Conservation (phyloP, 768 basidiomycete species). For the Mrakia gelida region DNA sequence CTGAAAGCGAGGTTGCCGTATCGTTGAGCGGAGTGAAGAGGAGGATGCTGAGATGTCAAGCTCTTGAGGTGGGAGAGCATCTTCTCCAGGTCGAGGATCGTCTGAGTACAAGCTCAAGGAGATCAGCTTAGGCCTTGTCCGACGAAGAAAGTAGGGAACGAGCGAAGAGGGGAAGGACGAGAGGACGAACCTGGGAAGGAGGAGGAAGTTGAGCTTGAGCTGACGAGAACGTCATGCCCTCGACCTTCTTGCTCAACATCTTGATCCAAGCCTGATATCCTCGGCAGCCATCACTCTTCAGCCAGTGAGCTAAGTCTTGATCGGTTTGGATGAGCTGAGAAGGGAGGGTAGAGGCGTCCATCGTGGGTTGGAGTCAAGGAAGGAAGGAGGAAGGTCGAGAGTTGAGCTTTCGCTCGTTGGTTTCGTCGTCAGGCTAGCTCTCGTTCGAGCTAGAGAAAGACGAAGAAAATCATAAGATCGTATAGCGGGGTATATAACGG, state of each 20-base stretch:
- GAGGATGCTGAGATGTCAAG: conserved; percentile 81
- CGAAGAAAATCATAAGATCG: not conserved
- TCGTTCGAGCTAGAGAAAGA: not conserved
- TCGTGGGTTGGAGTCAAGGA: not conserved
- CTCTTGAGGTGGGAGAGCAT: conserved; percentile 63
- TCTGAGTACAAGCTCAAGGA: conserved; percentile 35
- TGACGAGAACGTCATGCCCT: not conserved
- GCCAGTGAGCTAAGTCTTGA: conserved; percentile 28
- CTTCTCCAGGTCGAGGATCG: conserved; percentile 47
- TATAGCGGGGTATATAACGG: not conserved
- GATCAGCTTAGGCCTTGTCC: not conserved
- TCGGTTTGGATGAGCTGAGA: conserved; percentile 27
- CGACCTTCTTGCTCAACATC: conserved; percentile 6
- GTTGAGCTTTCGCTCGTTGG: not conserved
- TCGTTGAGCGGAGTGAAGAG: conserved; percentile 66
- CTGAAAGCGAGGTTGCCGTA: conserved; percentile 91
- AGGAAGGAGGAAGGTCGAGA: not conserved
- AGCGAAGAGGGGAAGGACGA: not conserved
- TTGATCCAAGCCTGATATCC: conserved; percentile 22
- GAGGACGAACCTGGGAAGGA: not conserved
- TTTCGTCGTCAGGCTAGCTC: not conserved
- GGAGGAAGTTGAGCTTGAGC: not conserved
- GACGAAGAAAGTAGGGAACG: not conserved
- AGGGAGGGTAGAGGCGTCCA: not conserved
- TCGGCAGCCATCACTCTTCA: conserved; percentile 11